These are phyloP conservation scores for Stylonectria norvegica DNA, from an alignment of 2,329 filamentous ascomycete genomes.

Conservation along the genomic window DNA sequence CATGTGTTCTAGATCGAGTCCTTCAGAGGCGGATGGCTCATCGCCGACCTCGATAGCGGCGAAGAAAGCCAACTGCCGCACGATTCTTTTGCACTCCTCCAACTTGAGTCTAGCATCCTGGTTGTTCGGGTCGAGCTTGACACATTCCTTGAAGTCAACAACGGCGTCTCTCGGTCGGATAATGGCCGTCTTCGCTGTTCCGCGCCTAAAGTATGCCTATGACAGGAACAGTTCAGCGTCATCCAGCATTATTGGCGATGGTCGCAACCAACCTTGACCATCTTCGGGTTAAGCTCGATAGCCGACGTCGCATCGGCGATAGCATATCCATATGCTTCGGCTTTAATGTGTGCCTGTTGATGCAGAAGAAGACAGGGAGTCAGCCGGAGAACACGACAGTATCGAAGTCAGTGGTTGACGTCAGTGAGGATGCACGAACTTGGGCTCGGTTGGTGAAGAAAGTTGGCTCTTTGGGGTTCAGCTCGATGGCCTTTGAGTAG, in stretches of 20 bases:
- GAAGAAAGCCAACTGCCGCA: constrained; percentile 88
- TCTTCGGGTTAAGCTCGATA: constrained; percentile 80
- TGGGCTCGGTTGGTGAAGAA: constrained; percentile 95
- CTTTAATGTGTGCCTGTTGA: constrained; percentile 81
- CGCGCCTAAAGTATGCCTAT: constrained; percentile 91
- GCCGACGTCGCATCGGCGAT: constrained; percentile 88
- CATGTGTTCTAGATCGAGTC: constrained; percentile 83
- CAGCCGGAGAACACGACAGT: constrained; percentile 46
- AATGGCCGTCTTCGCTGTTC: constrained; percentile 87
- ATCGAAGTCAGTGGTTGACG: background rate
- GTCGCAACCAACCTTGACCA: constrained; percentile 69
- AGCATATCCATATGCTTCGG: constrained; percentile 91
- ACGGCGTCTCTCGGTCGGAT: constrained; percentile 83
- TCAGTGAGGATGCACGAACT: constrained; percentile 49
- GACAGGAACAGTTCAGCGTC: constrained; percentile 7
- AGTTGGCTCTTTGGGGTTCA: constrained; percentile 78
- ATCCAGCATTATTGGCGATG: constrained; percentile 3
- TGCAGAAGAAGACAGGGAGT: constrained; percentile 24
- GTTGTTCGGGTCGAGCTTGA: constrained; percentile 81
- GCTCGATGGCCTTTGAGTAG: constrained; percentile 83
- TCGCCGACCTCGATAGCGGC: constrained; percentile 93
- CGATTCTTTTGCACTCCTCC: constrained; percentile 90
- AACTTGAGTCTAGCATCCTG: constrained; percentile 89
- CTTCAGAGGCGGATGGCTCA: constrained; percentile 87
- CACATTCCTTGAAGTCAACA: constrained; percentile 87